Conservation (phyloP, 257 asterid genomes). For the Agastache rugosa region DNA sequence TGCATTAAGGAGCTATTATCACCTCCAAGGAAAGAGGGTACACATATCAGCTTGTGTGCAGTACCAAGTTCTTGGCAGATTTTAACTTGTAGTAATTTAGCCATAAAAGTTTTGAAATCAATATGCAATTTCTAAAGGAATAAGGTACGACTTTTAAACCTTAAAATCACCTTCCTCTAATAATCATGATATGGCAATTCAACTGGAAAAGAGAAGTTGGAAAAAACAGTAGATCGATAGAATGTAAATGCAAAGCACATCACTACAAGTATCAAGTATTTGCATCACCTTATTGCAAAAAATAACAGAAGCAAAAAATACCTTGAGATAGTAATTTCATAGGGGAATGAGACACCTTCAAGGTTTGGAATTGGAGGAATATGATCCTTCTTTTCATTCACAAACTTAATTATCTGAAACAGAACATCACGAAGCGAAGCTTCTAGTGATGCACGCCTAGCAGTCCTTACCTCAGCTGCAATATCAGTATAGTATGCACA, state of each 20-base stretch:
- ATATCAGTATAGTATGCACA: conserved; percentile 44
- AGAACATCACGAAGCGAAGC: conserved; percentile 82
- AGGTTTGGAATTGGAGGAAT: conserved; percentile 82
- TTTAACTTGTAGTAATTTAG: neutral
- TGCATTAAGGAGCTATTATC: neutral
- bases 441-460: conserved; percentile 75
- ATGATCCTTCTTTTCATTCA: conserved; percentile 94
- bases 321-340: conserved; percentile 93
- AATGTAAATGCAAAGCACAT: conserved; percentile 13
- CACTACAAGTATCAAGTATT: conserved; percentile 12
- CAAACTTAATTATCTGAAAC: conserved; percentile 91
- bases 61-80: neutral
- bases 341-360: conserved; percentile 88
- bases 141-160: neutral
- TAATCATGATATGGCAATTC: neutral
- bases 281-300: neutral
- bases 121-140: neutral
- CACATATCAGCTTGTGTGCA: conserved; percentile 21
- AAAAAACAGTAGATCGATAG: neutral
- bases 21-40: conserved; percentile 9
- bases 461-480: conserved; percentile 72
- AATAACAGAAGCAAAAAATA: conserved; percentile 38
- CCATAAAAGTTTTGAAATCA: conserved; percentile 1
- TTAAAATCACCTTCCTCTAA: neutral
- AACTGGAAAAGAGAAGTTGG: neutral